Percentiles rank a stretch among this genome's conserved stretches.
Conservation (phyloP, 371 early-diverging fungal genomes). For the Rhizopus arrhizus region DNA sequence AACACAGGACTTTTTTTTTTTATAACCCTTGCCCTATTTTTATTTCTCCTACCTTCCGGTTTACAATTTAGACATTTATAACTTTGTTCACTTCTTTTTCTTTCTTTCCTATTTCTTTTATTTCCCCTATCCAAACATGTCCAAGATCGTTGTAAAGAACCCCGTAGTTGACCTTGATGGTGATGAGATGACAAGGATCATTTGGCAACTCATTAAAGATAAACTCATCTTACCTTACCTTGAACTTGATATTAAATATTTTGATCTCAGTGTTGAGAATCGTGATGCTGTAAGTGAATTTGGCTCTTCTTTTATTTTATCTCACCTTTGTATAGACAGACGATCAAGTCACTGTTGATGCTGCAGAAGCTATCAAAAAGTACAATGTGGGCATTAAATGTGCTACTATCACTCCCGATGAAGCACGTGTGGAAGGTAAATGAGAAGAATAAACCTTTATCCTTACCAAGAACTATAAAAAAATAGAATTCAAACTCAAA, state of each 20-base stretch:
- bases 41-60: neutral
- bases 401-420: slow-evolving; percentile 99
- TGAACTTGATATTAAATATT: slow-evolving; percentile 93
- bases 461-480: neutral
- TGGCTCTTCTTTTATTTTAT: neutral
- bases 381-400: slow-evolving; percentile 98
- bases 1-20: neutral
- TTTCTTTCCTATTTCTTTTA: slow-evolving; percentile 7
- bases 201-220: slow-evolving; percentile 93
- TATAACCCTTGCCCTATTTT: slow-evolving; percentile 8
- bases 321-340: slow-evolving; percentile 68
- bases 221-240: slow-evolving; percentile 92
- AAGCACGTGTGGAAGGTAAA: slow-evolving; percentile 86
- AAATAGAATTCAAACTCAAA: slow-evolving; percentile 88
- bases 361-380: slow-evolving; percentile 95
- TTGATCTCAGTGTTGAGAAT: slow-evolving; percentile 89
- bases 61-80: neutral
- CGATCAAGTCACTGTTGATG: slow-evolving; percentile 95
- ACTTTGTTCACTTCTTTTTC: neutral
- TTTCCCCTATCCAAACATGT: slow-evolving; percentile 1
- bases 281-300: slow-evolving; percentile 73
- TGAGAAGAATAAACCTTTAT: neutral
- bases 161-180: slow-evolving; percentile 95
- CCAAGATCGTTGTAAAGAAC: slow-evolving; percentile 71
- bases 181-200: slow-evolving; percentile 96